A percentile compares a stretch with the other conserved stretches of the same genome.
These are phyloP conservation scores for Wickerhamomyces alni DNA, from an alignment of 805 yeast species.

Conservation along the genomic window DNA sequence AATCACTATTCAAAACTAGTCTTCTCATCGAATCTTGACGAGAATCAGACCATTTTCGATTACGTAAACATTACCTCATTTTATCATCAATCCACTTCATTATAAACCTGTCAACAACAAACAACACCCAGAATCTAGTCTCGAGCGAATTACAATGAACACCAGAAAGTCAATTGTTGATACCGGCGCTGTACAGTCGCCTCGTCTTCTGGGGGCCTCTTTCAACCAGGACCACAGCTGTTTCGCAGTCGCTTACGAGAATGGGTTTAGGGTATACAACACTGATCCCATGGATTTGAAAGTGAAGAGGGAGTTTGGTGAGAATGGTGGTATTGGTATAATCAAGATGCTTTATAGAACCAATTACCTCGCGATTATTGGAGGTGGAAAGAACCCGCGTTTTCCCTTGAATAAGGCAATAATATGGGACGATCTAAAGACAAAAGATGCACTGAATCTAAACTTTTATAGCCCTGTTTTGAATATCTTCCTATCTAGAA, in stretches of 20 bases:
- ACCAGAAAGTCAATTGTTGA: slow-evolving; percentile 19
- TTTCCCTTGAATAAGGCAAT: slow-evolving; percentile 75
- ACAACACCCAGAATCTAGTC: too few species aligned
- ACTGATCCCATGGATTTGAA: slow-evolving; percentile 81
- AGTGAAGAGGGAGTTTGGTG: slow-evolving; percentile 50
- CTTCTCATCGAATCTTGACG: too few species aligned
- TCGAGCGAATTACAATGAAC: slow-evolving; percentile 11
- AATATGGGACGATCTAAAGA: slow-evolving; percentile 89
- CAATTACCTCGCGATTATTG: slow-evolving; percentile 83
- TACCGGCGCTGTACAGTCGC: neutral
- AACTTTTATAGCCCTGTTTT: slow-evolving; percentile 75
- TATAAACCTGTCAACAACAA: too few species aligned
- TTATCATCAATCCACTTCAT: too few species aligned
- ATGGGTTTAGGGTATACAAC: slow-evolving; percentile 80
- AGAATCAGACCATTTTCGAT: too few species aligned
- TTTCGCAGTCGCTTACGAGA: slow-evolving; percentile 75
- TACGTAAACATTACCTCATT: too few species aligned
- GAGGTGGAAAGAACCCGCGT: slow-evolving; percentile 80
- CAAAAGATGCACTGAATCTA: slow-evolving; percentile 62
- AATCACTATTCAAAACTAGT: too few species aligned
- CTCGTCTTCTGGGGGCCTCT: slow-evolving; percentile 17
- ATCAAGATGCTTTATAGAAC: slow-evolving; percentile 85
- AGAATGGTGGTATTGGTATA: slow-evolving; percentile 57
- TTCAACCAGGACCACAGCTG: slow-evolving; percentile 92
- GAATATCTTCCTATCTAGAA: slow-evolving; percentile 68